phyloP scores from a whole-genome alignment of 2,329 filamentous ascomycete species.

The Aspergillus ibericus region DNA sequence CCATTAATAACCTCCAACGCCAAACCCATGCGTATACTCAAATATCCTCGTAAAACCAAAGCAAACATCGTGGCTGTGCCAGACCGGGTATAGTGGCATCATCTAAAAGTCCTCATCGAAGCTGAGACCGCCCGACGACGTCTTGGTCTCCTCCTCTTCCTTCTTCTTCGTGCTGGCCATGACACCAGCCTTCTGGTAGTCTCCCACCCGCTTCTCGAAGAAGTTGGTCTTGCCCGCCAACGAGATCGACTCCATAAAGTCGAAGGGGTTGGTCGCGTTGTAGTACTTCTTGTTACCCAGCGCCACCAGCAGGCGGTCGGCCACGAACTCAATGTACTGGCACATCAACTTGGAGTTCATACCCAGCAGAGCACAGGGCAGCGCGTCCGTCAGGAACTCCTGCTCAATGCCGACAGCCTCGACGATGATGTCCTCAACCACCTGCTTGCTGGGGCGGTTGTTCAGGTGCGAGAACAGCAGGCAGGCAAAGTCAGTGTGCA shows the following conservation, averaged over 20 bases:
- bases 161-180: slow-evolving; percentile 85
- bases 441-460: slow-evolving; percentile 78
- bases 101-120: slow-evolving; percentile 96
- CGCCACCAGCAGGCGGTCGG: slow-evolving; percentile 87
- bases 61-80: slow-evolving; percentile 18
- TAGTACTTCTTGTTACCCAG: slow-evolving; percentile 95
- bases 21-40: slow-evolving; percentile 36
- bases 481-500: slow-evolving; percentile 99
- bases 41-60: slow-evolving; percentile 27
- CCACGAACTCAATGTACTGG: slow-evolving; percentile 99
- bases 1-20: slow-evolving; percentile 29
- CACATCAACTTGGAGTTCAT: slow-evolving; percentile 99
- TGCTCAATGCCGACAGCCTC: slow-evolving; percentile 95
- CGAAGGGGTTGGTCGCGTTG: slow-evolving; percentile 92
- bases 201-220: slow-evolving; percentile 99
- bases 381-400: slow-evolving; percentile 94
- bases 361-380: slow-evolving; percentile 88
- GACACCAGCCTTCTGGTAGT: slow-evolving; percentile 99
- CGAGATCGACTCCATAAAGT: slow-evolving; percentile 99
- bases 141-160: slow-evolving; percentile 46
- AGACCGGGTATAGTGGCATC: slow-evolving; percentile 22
- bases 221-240: slow-evolving; percentile 99
- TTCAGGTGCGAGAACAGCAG: slow-evolving; percentile 96
- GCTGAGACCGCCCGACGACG: slow-evolving; percentile 68
- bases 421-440: slow-evolving; percentile 83